Base-by-base conservation (phyloP, 2,329 filamentous ascomycete genomes). In the Aureobasidium sp. region DNA sequence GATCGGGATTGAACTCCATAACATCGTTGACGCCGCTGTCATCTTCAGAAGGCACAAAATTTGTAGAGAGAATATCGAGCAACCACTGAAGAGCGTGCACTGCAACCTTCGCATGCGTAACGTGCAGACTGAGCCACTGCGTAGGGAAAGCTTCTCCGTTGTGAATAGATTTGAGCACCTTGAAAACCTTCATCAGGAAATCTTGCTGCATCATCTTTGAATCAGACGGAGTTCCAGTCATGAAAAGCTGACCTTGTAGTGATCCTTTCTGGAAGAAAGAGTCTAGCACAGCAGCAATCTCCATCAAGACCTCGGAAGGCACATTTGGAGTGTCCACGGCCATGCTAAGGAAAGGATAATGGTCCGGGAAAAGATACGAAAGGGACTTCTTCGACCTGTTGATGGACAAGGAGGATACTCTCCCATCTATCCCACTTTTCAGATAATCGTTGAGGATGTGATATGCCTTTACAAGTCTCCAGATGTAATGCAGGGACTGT, bases 111-210 rank as follows among this genome's bases (percentile, higher is more conserved):
- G 72, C 70, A 53, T 74, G 70, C 33, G 69, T 70, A 44, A 97
- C 94, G 70, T 95, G 89, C 60, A 96, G 84, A 72, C 92, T 97
- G 48, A 99, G 79, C 95, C 94, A 99, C 63, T 84, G 86, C 19
- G 84, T 79, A 0, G 95, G 94, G 74, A 96, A 97, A 0, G 94
- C 91, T 69, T 95, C 90, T 67, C 91, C 91, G 62, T 87, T 85
- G 12, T 99, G 78, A 59, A 99, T 91, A 66, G 91, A 97, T 74
- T 91, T 90, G 70, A 96, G 87, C 8, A 96, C 88, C 64, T 89
- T 87, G 29, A 99, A 81, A 35, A 60, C 63, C 40, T 62, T 62
- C n/a, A 35, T 12, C n/a, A 60, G 15, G n/a, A 60, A 52, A 24
- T 35, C 27, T 35, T 31, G 39, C 39, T 60, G 48, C 37, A 49